Conservation (phyloP, 148 eudicot species). For the Tetragonia tetragonoides region DNA sequence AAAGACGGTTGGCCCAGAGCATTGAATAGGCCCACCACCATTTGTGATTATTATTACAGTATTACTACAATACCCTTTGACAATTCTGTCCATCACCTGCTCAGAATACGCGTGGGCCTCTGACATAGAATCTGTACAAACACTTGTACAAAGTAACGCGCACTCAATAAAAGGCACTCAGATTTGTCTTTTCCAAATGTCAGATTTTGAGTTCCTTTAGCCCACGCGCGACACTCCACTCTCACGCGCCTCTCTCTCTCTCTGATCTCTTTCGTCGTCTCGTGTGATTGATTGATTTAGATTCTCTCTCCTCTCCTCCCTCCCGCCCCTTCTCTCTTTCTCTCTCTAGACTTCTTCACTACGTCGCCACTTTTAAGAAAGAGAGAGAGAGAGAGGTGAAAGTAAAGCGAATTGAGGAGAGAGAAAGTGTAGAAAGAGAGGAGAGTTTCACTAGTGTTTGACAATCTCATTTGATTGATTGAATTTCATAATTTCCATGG, state of each 20-base stretch:
- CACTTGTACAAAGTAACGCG: not conserved
- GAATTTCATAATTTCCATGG: not conserved
- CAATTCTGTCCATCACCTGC: no score
- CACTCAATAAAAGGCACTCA: not conserved
- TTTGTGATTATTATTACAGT: no score
- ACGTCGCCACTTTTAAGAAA: constrained; percentile 8
- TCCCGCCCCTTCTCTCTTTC: no score
- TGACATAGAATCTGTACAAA: not conserved
- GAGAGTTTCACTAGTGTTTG: not conserved
- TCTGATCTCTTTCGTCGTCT: not conserved
- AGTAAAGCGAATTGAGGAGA: not conserved
- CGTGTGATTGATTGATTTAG: constrained; percentile 2
- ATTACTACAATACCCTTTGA: no score
- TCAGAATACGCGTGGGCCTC: not conserved
- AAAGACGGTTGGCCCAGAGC: no score
- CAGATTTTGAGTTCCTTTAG: not conserved
- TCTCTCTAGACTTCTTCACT: constrained; percentile 17
- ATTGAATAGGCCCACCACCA: no score
- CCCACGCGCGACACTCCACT: constrained; percentile 16
- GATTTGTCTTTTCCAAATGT: constrained; percentile 29
- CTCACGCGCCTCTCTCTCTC: constrained; percentile 16
- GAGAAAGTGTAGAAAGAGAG: constrained; percentile 6
- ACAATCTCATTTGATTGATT: not conserved
- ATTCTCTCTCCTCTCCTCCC: constrained; percentile 1
- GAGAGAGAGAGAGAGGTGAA: not conserved